Percentiles rank a stretch among this genome's conserved stretches.
Conservation (phyloP, 2,329 filamentous ascomycete species). For the Sporothrix mexicana region DNA sequence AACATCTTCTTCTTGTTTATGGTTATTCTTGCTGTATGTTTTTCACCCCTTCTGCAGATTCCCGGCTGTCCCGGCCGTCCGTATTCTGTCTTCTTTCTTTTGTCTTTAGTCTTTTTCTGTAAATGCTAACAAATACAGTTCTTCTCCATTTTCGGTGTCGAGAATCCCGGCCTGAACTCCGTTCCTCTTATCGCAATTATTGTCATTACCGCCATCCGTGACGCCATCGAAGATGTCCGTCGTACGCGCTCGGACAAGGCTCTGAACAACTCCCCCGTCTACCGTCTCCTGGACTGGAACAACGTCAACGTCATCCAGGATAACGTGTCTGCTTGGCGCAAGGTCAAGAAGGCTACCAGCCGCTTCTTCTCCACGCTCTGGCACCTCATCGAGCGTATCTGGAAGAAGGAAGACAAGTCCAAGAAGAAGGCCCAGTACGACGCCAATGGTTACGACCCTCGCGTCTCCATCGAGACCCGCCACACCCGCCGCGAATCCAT, state of each 20-base stretch:
- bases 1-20: conserved; percentile 98
- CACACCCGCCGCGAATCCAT: conserved; percentile 60
- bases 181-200: conserved; percentile 95
- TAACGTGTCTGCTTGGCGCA: conserved; percentile 83
- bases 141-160: conserved; percentile 93
- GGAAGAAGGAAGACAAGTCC: conserved; percentile 59
- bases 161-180: conserved; percentile 86
- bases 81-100: neutral
- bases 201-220: conserved; percentile 85
- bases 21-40: conserved; percentile 88
- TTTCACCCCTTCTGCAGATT: conserved; percentile 34
- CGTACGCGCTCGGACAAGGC: conserved; percentile 90
- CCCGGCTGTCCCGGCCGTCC: neutral
- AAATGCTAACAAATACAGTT: conserved; percentile 65
- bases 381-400: conserved; percentile 53
- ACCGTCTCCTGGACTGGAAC: conserved; percentile 83
- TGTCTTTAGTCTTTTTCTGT: too few species aligned
- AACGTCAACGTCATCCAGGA: conserved; percentile 95
- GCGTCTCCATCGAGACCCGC: conserved; percentile 70
- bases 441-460: conserved; percentile 58
- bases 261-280: conserved; percentile 94
- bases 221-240: conserved; percentile 93
- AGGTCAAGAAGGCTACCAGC: conserved; percentile 86
- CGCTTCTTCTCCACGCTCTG: conserved; percentile 62
- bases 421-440: conserved; percentile 53